Evolutionary conservation across 805 yeast species (phyloP).

Genomic region (Novakomyces olei): DNA sequence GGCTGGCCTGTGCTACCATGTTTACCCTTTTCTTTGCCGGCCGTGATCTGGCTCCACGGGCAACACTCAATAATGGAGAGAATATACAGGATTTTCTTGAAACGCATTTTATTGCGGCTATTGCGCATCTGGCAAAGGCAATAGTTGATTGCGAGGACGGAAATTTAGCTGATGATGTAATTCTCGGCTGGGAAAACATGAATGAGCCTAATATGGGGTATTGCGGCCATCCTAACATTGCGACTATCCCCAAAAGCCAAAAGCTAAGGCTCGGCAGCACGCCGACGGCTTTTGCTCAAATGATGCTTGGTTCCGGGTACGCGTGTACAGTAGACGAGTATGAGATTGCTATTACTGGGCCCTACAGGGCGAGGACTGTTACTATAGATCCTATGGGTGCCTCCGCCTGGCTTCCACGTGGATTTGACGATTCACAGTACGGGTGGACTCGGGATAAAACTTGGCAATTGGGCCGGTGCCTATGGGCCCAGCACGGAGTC

Average conservation of each 20-base stretch:
- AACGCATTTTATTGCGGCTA: constrained; percentile 32
- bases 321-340: constrained; percentile 47
- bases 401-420: constrained; percentile 46
- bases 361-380: constrained; percentile 36
- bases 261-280: constrained; percentile 56
- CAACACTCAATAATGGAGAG: constrained; percentile 41
- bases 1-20: constrained; percentile 60
- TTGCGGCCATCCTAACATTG: constrained; percentile 38
- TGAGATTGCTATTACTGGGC: constrained; percentile 53
- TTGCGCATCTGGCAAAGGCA: constrained; percentile 24
- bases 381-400: constrained; percentile 43
- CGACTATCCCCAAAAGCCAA: constrained; percentile 28
- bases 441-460: constrained; percentile 41
- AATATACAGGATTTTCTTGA: constrained; percentile 68
- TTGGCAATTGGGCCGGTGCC: constrained; percentile 58
- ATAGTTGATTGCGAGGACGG: constrained; percentile 23
- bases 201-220: constrained; percentile 73
- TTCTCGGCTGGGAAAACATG: constrained; percentile 61
- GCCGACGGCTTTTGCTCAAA: constrained; percentile 57
- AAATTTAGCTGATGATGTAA: constrained; percentile 28
- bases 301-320: constrained; percentile 61
- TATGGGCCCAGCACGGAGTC: constrained; percentile 60
- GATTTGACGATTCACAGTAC: constrained; percentile 32
- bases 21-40: constrained; percentile 76
- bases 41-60: constrained; percentile 48